Evolutionary conservation across 495 filamentous ascomycete species (phyloP).

Genomic region (Neurospora sp.): DNA sequence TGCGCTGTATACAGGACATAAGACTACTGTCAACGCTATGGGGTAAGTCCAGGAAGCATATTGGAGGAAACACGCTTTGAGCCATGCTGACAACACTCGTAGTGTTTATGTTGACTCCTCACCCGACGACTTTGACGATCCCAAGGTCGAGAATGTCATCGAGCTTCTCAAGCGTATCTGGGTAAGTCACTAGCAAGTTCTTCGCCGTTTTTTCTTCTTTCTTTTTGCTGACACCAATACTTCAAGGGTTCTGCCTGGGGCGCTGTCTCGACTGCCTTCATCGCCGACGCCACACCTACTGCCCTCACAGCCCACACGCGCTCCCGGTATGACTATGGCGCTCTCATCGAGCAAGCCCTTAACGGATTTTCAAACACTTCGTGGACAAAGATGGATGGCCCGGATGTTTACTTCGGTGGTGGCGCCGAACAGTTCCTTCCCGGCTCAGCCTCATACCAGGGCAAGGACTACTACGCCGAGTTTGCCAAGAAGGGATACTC

Average conservation of each 20-base stretch:
- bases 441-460: conserved; percentile 40
- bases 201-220: background rate
- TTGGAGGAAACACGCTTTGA: background rate
- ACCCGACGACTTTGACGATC: conserved; percentile 55
- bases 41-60: conserved; percentile 24
- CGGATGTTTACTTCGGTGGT: conserved; percentile 63
- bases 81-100: background rate
- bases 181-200: conserved; percentile 23
- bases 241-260: conserved; percentile 35
- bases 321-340: conserved; percentile 48
- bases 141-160: conserved; percentile 67
- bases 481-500: conserved; percentile 57
- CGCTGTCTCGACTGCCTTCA: conserved; percentile 54
- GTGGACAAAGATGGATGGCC: conserved; percentile 56
- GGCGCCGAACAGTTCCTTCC: conserved; percentile 64
- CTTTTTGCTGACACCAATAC: background rate
- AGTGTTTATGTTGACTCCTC: conserved; percentile 62
- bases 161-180: conserved; percentile 58
- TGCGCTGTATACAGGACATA: conserved; percentile 65
- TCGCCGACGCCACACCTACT: conserved; percentile 65
- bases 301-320: conserved; percentile 57
- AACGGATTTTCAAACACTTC: conserved; percentile 53
- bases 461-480: conserved; percentile 56
- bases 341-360: conserved; percentile 51
- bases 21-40: conserved; percentile 62